Evolutionary conservation across 2,329 filamentous ascomycete genomes (phyloP), one percentile per base, ranked within the genome.

Genomic region (Thelonectria olida): DNA sequence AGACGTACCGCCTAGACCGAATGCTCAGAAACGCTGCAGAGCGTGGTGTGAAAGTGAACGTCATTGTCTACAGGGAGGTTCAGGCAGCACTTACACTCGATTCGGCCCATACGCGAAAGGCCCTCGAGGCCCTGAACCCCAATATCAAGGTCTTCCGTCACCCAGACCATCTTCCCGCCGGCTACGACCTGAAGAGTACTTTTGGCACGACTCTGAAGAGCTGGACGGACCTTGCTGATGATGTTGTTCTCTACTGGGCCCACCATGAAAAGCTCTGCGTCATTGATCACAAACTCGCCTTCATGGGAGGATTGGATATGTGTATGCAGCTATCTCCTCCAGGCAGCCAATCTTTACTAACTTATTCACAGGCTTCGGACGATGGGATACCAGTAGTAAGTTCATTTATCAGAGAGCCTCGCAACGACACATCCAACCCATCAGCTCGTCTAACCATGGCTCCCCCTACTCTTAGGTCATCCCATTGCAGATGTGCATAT

Each of bases 51-150:
- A 88, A 90, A 69, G 84, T 97, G 69, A 90, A 94, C 69, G 84
- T 97, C 52, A 93, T 97, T 54, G 92, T 97, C 10, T 97, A 97
- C 80, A 97, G 97, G 79, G 94, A 97, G 78, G 92, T 95, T 7
- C 88, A 91, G 4, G 90, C 92, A 72, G 91, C 92, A 38, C 79
- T 96, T 71, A 93, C 91, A 39, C 82, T 82, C 52, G 75, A 82
- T 53, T 82, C 80, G 6, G 74, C 88, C 69, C 92, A 97, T 73
- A 97, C 93, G 5, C 96, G 95, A 72, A 88, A 92, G 72, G 83
- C 85, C 41, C 81, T 97, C 27, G 92, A 97, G 74, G 84, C 80
- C 7, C 82, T 95, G 34, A 92, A 96, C 72, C 88, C 88, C 8
- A 97, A 97, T 72, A 96, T 97, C 76, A 86, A 88, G 44, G 93